phyloP scores from a whole-genome alignment of 2,329 filamentous ascomycete species.

The Zasmidium citrigriseum region DNA sequence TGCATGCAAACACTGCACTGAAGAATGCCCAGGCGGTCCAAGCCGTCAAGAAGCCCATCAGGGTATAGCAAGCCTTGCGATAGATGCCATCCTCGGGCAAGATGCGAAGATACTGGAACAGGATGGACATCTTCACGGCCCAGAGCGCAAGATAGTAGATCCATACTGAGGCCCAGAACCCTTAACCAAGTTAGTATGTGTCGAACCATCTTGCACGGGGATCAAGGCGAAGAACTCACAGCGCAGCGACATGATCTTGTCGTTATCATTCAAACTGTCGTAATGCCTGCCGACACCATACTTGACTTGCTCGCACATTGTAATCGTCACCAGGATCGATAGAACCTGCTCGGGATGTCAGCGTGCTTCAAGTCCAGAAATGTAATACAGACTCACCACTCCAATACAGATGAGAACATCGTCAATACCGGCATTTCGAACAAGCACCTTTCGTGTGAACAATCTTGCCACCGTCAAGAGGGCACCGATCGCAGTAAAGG shows the following conservation, averaged over 20 bases:
- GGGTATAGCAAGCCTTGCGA: slow-evolving; percentile 15
- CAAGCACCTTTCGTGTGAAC: slow-evolving; percentile 11
- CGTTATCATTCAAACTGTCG: slow-evolving; percentile 3
- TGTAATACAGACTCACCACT: slow-evolving; percentile 10
- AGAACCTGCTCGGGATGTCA: slow-evolving; percentile 6
- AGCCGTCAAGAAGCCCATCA: slow-evolving; percentile 26
- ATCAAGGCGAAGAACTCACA: not conserved
- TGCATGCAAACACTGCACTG: slow-evolving; percentile 31
- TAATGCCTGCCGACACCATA: slow-evolving; percentile 23
- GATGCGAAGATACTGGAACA: slow-evolving; percentile 26
- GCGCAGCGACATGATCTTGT: slow-evolving; percentile 6
- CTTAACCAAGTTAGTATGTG: not conserved
- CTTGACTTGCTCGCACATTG: slow-evolving; percentile 19
- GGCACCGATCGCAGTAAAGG: slow-evolving; percentile 13
- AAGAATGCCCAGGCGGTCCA: slow-evolving; percentile 29
- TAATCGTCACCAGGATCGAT: slow-evolving; percentile 12
- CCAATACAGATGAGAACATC: slow-evolving; percentile 16
- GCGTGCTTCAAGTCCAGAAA: not conserved
- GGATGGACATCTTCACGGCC: slow-evolving; percentile 24
- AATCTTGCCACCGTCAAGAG: slow-evolving; percentile 10
- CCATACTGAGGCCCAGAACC: slow-evolving; percentile 22
- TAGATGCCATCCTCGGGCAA: slow-evolving; percentile 16
- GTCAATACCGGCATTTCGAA: slow-evolving; percentile 18
- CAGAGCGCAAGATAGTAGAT: slow-evolving; percentile 17
- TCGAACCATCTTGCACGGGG: too few species aligned